Conservation (phyloP, 208 protist genomes). For the Leishmania mexicana region DNA sequence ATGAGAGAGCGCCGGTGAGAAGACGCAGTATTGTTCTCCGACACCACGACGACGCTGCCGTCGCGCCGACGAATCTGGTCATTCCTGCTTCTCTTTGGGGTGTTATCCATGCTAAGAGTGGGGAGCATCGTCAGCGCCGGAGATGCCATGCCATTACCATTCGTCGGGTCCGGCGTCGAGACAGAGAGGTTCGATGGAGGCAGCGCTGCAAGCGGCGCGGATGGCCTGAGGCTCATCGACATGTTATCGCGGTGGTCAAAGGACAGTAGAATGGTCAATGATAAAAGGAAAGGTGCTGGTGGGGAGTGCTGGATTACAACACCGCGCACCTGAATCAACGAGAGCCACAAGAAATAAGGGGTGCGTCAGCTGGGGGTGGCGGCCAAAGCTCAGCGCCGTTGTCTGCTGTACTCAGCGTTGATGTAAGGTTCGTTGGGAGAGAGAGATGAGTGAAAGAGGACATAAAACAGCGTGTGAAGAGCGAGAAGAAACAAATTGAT, state of each 20-base stretch:
- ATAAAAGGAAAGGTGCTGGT: neutral
- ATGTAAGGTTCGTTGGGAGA: neutral
- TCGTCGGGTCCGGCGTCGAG: neutral
- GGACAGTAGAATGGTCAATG: neutral
- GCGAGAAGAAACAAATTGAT: neutral
- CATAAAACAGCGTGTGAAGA: neutral
- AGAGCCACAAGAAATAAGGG: neutral
- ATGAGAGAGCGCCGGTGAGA: conserved; percentile 28
- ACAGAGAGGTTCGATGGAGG: neutral
- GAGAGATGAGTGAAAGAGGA: neutral
- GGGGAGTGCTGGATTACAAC: neutral
- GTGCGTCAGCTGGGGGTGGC: neutral
- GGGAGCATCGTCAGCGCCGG: neutral
- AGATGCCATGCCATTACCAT: neutral
- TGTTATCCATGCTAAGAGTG: neutral
- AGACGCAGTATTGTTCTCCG: neutral
- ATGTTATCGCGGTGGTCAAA: neutral
- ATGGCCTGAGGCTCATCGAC: neutral
- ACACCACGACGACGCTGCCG: neutral
- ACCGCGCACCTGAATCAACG: neutral
- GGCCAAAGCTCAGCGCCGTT: neutral
- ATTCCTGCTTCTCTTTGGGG: neutral
- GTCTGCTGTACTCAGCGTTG: neutral
- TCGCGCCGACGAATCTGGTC: too few relatives aligned
- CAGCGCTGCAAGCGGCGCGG: neutral